Evolutionary conservation across 768 basidiomycete species (phyloP).

Genomic region (Naganishia friedmannii): DNA sequence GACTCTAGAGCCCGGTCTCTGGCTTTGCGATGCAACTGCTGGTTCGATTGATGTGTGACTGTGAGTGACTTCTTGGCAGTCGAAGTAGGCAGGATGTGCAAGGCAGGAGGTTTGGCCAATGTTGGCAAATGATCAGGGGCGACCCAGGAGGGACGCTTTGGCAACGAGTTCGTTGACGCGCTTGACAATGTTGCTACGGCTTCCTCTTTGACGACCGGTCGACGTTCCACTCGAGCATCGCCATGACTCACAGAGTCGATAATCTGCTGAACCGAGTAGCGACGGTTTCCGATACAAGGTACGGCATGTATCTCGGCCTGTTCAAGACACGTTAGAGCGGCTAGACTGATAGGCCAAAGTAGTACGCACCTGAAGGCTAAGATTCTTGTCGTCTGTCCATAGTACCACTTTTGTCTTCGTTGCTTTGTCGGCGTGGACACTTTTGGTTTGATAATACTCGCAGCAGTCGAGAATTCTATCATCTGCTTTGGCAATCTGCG

Average conservation of each 20-base stretch:
- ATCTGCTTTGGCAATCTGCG: conserved; percentile 23
- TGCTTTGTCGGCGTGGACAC: not conserved
- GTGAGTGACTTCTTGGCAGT: not conserved
- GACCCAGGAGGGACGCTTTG: not conserved
- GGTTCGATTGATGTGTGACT: not conserved
- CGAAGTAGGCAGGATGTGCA: not conserved
- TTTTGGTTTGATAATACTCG: conserved; percentile 1
- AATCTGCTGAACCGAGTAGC: conserved; percentile 6
- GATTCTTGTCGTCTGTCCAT: conserved; percentile 26
- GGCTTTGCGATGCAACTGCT: not conserved
- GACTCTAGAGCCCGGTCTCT: not conserved
- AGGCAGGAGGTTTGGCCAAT: not conserved
- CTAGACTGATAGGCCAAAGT: not conserved
- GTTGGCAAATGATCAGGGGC: not conserved
- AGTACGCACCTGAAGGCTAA: conserved; percentile 11
- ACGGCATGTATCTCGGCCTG: conserved; percentile 18
- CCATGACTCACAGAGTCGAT: not conserved
- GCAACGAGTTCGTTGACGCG: not conserved
- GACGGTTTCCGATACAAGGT: conserved; percentile 15
- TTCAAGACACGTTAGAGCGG: not conserved
- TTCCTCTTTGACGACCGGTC: not conserved
- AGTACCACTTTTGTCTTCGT: not conserved
- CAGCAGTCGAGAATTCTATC: conserved; percentile 26
- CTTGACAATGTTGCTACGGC: not conserved
- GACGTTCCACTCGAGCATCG: not conserved